Evolutionary conservation across 2,329 filamentous ascomycete species (phyloP).

Genomic region (Penicillium sp.): DNA sequence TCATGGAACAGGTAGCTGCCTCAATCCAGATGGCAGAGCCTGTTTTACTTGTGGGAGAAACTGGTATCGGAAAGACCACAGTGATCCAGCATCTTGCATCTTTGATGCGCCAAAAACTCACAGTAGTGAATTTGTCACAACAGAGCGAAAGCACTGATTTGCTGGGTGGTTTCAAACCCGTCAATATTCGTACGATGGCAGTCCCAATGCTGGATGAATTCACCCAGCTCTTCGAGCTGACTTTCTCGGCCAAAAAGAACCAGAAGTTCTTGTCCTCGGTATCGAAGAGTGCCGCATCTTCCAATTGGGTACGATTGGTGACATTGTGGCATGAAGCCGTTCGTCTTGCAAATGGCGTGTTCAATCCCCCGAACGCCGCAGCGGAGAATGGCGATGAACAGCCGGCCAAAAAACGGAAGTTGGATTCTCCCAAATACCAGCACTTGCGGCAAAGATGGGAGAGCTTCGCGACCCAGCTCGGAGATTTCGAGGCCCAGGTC

Average conservation of each 20-base stretch:
- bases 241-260: constrained; percentile 82
- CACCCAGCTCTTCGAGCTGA: constrained; percentile 75
- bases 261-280: constrained; percentile 75
- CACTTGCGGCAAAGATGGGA: constrained; percentile 67
- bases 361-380: constrained; percentile 46
- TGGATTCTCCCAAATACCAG: constrained; percentile 46
- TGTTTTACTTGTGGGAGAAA: constrained; percentile 91
- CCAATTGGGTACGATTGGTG: constrained; percentile 78
- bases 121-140: constrained; percentile 91
- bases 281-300: constrained; percentile 66
- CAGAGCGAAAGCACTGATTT: constrained; percentile 97
- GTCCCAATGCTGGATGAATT: constrained; percentile 90
- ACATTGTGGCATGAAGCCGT: constrained; percentile 83
- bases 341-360: constrained; percentile 69
- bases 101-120: constrained; percentile 72
- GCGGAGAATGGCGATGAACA: constrained; percentile 44
- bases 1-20: constrained; percentile 80
- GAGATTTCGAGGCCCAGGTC: constrained; percentile 68
- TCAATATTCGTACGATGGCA: constrained; percentile 78
- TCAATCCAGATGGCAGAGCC: constrained; percentile 79
- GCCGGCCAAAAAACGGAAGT: constrained; percentile 61
- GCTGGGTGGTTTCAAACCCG: constrained; percentile 89
- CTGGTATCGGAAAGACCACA: constrained; percentile 95
- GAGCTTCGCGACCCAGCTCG: constrained; percentile 62
- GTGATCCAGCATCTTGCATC: constrained; percentile 86